Conservation (phyloP, 1,284 basidiomycete genomes). For the Moesziomyces sp. region DNA sequence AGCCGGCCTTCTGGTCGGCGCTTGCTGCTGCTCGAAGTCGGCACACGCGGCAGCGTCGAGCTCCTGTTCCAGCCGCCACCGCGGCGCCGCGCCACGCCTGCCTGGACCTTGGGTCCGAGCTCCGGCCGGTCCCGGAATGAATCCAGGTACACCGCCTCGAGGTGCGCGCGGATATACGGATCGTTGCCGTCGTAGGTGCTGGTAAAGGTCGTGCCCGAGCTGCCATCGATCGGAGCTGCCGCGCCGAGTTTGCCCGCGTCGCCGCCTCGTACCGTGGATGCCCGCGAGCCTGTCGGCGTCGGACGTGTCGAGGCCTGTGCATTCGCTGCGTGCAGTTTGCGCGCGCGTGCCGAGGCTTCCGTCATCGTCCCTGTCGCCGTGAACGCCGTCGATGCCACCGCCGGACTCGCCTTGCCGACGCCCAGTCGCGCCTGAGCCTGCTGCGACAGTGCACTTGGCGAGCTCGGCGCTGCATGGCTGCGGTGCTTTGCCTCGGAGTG, state of each 20-base stretch:
- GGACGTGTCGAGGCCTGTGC: constrained; percentile 27
- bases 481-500: constrained; percentile 15
- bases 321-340: constrained; percentile 25
- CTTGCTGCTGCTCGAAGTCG: constrained; percentile 47
- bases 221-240: constrained; percentile 10
- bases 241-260: constrained; percentile 16
- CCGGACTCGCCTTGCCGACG: constrained; percentile 48
- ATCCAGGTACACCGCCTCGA: constrained; percentile 56
- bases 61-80: constrained; percentile 10
- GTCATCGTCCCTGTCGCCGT: constrained; percentile 55
- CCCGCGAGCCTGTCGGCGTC: constrained; percentile 42
- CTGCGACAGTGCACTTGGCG: constrained; percentile 22
- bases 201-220: constrained; percentile 27
- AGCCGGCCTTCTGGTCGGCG: constrained; percentile 60
- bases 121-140: constrained; percentile 52
- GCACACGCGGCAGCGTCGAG: constrained; percentile 20
- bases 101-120: constrained; percentile 39
- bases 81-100: constrained; percentile 27
- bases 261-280: constrained; percentile 34
- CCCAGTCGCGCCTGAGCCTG: constrained; percentile 46
- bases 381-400: constrained; percentile 41
- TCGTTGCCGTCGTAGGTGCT: constrained; percentile 64
- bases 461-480: neutral
- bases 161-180: constrained; percentile 63
- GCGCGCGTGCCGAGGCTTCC: constrained; percentile 40